These are phyloP conservation scores for Arabidopsis thaliana DNA, from an alignment of 345 rosid species.

Conservation along the genomic window DNA sequence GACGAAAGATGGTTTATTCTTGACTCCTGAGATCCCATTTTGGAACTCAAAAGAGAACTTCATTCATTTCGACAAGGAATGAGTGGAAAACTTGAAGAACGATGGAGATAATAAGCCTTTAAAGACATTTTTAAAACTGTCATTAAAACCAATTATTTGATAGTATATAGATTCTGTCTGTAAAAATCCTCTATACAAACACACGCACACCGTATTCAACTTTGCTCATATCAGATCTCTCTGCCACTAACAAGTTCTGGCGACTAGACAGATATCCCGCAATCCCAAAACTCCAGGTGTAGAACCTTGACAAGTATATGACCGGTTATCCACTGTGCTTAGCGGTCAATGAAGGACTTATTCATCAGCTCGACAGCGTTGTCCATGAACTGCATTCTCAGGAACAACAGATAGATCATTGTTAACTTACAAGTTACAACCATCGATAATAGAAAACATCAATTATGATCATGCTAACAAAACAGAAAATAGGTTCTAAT, in stretches of 20 bases:
- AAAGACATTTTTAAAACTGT: slow-evolving; percentile 12
- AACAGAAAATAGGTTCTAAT: background rate
- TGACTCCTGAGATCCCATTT: too few relatives aligned
- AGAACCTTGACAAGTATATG: slow-evolving; percentile 20
- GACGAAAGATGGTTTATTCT: background rate
- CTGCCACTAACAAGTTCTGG: slow-evolving; percentile 26
- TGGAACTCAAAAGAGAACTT: background rate
- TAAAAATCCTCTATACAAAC: slow-evolving; percentile 29
- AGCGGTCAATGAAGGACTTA: slow-evolving; percentile 83
- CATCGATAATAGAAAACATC: background rate
- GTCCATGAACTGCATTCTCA: slow-evolving; percentile 81
- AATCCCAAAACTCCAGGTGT: slow-evolving; percentile 35
- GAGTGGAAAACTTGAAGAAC: slow-evolving; percentile 7
- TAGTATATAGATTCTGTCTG: slow-evolving; percentile 14
- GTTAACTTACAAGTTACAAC: background rate
- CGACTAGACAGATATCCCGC: slow-evolving; percentile 25
- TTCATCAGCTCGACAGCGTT: slow-evolving; percentile 83
- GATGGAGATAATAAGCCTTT: background rate
- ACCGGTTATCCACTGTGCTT: slow-evolving; percentile 22
- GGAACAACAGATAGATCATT: slow-evolving; percentile 22
- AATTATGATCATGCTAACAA: slow-evolving; percentile 1
- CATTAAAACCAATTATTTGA: slow-evolving; percentile 24
- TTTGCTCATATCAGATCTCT: slow-evolving; percentile 33
- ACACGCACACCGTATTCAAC: slow-evolving; percentile 15
- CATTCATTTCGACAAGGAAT: background rate